These are phyloP conservation scores for Lagenidium sp. DNA, from an alignment of 352 stramenopile species.

Conservation along the genomic window DNA sequence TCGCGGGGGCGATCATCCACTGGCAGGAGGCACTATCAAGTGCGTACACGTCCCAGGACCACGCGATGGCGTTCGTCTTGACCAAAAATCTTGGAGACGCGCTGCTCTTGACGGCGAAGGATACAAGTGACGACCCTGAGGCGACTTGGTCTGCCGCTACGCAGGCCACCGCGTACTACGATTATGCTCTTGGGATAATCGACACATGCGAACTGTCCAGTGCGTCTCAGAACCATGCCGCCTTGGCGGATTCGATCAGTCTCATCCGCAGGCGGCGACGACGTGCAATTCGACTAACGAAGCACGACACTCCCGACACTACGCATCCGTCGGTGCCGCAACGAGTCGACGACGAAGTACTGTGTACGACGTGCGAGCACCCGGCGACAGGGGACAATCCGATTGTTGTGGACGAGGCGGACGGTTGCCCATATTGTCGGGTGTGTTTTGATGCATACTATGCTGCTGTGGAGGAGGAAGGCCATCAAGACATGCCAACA, in stretches of 20 bases:
- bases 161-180: background rate
- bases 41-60: conserved; percentile 39
- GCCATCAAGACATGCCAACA: too few species aligned
- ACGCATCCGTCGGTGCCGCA: too few species aligned
- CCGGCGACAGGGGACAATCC: conserved; percentile 5
- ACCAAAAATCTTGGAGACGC: conserved; percentile 58
- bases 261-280: conserved; percentile 9
- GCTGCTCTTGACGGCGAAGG: conserved; percentile 1
- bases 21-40: conserved; percentile 42
- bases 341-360: background rate
- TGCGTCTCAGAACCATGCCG: background rate
- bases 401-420: conserved; percentile 45
- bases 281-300: too few species aligned
- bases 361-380: conserved; percentile 46
- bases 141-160: too few species aligned
- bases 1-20: conserved; percentile 20
- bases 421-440: conserved; percentile 61
- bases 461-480: too few species aligned
- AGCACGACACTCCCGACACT: too few species aligned
- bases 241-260: conserved; percentile 3
- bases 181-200: background rate
- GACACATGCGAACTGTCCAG: background rate
- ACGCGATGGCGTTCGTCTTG: conserved; percentile 55
- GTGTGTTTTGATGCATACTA: conserved; percentile 68
- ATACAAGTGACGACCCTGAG: too few species aligned